Evolutionary conservation across 805 yeast species (phyloP).

Genomic region (Wickerhamiella spandovensis): DNA sequence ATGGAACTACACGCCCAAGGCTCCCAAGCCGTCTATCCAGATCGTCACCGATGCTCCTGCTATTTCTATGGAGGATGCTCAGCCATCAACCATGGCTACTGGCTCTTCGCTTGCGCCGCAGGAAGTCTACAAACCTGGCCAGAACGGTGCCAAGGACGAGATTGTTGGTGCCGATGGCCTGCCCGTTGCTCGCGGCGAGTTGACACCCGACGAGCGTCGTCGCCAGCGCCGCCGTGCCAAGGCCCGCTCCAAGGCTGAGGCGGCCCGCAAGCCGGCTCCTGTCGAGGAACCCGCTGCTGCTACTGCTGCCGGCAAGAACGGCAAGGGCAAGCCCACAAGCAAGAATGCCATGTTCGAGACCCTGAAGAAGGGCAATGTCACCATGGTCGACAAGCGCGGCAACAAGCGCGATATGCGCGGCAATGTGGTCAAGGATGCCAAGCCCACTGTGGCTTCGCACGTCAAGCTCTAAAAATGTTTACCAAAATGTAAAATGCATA

Average conservation of each 20-base stretch:
- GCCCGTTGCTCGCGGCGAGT: conserved; percentile 67
- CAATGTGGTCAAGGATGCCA: conserved; percentile 37
- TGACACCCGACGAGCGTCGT: conserved; percentile 73
- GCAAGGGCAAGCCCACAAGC: conserved; percentile 33
- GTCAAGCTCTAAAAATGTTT: conserved; percentile 21
- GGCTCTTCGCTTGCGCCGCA: conserved; percentile 85
- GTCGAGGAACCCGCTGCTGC: conserved; percentile 20
- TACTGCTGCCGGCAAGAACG: conserved; percentile 23
- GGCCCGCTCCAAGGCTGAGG: conserved; percentile 31
- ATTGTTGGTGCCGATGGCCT: conserved; percentile 57
- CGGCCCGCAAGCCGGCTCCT: background rate
- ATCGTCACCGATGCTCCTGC: conserved; percentile 75
- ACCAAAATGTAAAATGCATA: background rate
- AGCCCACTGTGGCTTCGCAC: conserved; percentile 14
- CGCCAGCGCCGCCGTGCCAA: conserved; percentile 77
- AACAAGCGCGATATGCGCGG: conserved; percentile 63
- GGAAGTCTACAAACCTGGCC: conserved; percentile 52
- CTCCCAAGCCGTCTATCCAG: conserved; percentile 64
- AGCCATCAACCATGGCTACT: conserved; percentile 68
- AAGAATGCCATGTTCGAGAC: conserved; percentile 43
- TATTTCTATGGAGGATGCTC: conserved; percentile 90
- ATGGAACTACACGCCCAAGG: conserved; percentile 91
- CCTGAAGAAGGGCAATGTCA: conserved; percentile 61
- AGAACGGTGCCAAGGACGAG: conserved; percentile 35
- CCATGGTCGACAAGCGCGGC: conserved; percentile 66